Percentiles rank a stretch among this genome's conserved stretches.
Conservation (phyloP, 2,329 filamentous ascomycete species). For the Neofusicoccum umdonicola region DNA sequence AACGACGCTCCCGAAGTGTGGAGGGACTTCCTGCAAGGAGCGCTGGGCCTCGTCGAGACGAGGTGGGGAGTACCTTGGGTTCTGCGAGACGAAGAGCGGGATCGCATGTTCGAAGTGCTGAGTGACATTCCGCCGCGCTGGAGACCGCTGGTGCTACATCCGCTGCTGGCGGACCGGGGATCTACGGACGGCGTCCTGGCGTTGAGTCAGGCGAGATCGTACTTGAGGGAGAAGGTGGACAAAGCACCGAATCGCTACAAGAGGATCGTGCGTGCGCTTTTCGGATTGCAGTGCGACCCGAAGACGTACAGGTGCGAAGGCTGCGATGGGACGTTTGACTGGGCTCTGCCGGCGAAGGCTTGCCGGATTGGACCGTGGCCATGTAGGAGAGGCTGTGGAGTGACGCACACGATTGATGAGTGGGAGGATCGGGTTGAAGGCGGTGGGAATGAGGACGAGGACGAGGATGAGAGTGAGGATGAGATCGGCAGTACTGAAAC, state of each 20-base stretch:
- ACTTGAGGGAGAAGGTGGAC: not conserved
- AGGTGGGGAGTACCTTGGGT: not conserved
- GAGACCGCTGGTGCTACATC: no score
- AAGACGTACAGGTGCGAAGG: not conserved
- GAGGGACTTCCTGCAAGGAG: not conserved
- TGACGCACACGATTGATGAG: not conserved
- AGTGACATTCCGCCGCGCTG: not conserved
- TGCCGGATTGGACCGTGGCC: not conserved
- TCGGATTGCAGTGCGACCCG: not conserved
- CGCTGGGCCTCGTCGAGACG: not conserved
- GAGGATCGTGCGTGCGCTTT: not conserved
- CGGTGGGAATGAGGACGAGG: not conserved
- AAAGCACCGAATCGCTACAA: no score
- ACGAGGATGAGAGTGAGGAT: not conserved
- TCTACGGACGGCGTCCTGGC: no score
- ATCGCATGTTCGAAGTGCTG: not conserved
- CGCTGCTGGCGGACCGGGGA: no score
- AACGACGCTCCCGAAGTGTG: not conserved
- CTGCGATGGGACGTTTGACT: not conserved
- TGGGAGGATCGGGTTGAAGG: not conserved
- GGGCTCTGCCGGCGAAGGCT: not conserved
- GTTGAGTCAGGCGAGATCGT: not conserved
- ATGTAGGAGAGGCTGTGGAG: not conserved
- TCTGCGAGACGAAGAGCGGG: not conserved
- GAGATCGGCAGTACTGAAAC: no score